These are phyloP conservation scores for Viridothelium virens DNA, from an alignment of 495 filamentous ascomycete species.

Conservation along the genomic window DNA sequence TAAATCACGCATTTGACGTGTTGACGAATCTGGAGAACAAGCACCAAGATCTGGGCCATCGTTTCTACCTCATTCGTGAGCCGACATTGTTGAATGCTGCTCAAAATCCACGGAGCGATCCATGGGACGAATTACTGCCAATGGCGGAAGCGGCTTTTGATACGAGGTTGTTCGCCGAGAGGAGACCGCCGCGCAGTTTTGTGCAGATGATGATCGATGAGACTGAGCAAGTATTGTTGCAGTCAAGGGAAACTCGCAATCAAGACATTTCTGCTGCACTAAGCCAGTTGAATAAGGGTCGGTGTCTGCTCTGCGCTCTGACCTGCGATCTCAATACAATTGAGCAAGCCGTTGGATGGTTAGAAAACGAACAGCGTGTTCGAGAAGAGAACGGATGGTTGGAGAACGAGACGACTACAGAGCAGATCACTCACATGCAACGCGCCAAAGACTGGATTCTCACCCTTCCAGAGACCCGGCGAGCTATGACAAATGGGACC, in stretches of 20 bases:
- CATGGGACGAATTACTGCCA: not conserved
- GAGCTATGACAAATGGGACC: not conserved
- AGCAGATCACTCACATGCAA: not conserved
- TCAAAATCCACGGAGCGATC: no score
- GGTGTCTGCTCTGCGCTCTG: not conserved
- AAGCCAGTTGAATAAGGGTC: not conserved
- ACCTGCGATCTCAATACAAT: not conserved
- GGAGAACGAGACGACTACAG: not conserved
- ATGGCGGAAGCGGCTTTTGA: not conserved
- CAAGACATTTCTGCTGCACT: not conserved
- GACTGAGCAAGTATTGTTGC: not conserved
- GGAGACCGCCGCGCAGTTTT: not conserved
- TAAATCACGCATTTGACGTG: slow-evolving; percentile 1
- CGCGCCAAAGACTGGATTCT: not conserved
- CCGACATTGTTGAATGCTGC: not conserved
- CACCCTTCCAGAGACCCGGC: not conserved
- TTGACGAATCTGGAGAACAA: not conserved
- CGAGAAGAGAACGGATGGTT: not conserved
- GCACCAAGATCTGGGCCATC: not conserved
- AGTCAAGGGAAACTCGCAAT: not conserved
- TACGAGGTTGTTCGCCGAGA: not conserved
- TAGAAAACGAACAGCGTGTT: not conserved
- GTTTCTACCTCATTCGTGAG: slow-evolving; percentile 2
- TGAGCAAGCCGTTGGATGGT: not conserved
- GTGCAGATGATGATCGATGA: not conserved